Conservation (phyloP, 495 filamentous ascomycete species). For the Aspergillus kassunensis region DNA sequence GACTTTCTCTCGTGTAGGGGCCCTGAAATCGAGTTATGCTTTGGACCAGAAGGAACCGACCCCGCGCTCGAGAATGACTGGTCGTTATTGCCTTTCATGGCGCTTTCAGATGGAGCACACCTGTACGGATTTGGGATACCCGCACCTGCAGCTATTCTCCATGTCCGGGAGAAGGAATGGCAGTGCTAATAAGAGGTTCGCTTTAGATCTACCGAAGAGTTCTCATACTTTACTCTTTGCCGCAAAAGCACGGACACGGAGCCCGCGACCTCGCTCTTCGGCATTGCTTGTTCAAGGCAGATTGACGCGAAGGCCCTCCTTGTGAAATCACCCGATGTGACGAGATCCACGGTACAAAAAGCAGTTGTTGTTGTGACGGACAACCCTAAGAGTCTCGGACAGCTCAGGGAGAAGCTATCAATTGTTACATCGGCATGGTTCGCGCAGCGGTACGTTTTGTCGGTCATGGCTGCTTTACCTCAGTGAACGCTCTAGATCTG, state of each 20-base stretch:
- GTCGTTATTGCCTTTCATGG: conserved; percentile 93
- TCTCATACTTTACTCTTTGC: conserved; percentile 95
- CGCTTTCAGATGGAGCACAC: conserved; percentile 93
- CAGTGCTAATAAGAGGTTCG: neutral
- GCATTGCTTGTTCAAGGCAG: conserved; percentile 92
- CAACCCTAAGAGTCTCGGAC: conserved; percentile 74
- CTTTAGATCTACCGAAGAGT: conserved; percentile 78
- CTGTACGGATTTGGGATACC: conserved; percentile 53
- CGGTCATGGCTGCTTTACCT: neutral
- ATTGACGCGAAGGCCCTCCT: conserved; percentile 74
- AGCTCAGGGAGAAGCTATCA: conserved; percentile 76
- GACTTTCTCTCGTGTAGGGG: conserved; percentile 51
- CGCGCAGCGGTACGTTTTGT: conserved; percentile 75
- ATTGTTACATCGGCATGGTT: conserved; percentile 96
- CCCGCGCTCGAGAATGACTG: conserved; percentile 87
- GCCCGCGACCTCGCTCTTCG: conserved; percentile 84
- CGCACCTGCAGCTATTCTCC: neutral
- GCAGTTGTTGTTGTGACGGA: conserved; percentile 96
- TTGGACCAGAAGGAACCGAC: conserved; percentile 75
- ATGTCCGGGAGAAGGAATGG: neutral
- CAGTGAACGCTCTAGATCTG: neutral
- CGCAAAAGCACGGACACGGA: conserved; percentile 53
- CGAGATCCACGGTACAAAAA: conserved; percentile 93
- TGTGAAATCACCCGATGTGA: conserved; percentile 80
- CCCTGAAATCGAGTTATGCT: conserved; percentile 90